Evolutionary conservation across 208 protist species (phyloP), one percentile per base, ranked within the genome.

Genomic region (Willaertia magna): DNA sequence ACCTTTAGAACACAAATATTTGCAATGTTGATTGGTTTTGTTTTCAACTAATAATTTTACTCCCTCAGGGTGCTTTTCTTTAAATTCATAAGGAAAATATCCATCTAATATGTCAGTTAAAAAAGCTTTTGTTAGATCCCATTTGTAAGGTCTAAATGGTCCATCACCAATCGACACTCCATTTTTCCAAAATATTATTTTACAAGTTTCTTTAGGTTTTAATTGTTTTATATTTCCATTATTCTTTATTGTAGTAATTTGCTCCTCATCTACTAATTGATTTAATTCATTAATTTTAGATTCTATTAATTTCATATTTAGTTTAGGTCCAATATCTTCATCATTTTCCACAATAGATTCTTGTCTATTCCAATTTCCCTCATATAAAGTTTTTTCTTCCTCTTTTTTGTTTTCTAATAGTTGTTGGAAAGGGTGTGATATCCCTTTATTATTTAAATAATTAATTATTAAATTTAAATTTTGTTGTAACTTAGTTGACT

Each of bases 21-120:
- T 81, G 0, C 7, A 39, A 51, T 0, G 1, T n/a, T 1, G 0
- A 3, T 3, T 51, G 14, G 43, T 81, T n/a, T 51, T 81, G n/a
- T 81, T 43, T 51, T 51, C 22, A 18, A 86, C 12, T 39, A 87
- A 39, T 16, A 89, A 48, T 40, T 52, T 51, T 18, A 89, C 86
- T 26, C 87, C 87, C 48, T 89, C 87, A 1, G 87, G 87, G 42
- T 89, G 81, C 44, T 74, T 88, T 39, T 89, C 87, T 30, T 89
- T 89, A 39, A 89, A 76, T 40, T 89, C 87, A 76, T 89, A 89
- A 1, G 87, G 87, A 30, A 89, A 89, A 39, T 89, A 89, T 11
- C 87, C 87, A 74, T 89, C 87, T 22, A 88, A 30, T 30, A 89
- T 61, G 47, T 89, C 87, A 26, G 59, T 84, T 18, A 89, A 52